Evolutionary conservation across 805 yeast species (phyloP).

Genomic region (Hanseniaspora occidentalis): DNA sequence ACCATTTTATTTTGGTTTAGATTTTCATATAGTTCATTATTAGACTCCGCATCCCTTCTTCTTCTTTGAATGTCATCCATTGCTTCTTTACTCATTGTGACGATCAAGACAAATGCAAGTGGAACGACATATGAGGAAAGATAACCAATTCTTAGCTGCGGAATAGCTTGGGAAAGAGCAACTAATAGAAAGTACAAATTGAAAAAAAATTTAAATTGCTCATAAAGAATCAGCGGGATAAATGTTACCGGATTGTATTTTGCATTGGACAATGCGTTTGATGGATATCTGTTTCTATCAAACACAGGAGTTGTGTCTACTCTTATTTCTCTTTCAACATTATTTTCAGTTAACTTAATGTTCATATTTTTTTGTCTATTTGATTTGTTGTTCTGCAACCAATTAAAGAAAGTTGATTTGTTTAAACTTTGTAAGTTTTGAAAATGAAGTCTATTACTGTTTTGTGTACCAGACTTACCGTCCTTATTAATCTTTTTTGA

Average conservation of each 20-base stretch:
- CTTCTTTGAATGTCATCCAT: slow-evolving; percentile 86
- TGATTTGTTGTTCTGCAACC: background rate
- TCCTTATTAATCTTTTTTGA: no score
- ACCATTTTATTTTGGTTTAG: slow-evolving; percentile 33
- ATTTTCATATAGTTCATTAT: slow-evolving; percentile 70
- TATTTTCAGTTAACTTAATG: slow-evolving; percentile 19
- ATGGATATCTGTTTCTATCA: slow-evolving; percentile 30
- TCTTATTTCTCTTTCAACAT: slow-evolving; percentile 29
- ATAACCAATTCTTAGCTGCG: slow-evolving; percentile 85
- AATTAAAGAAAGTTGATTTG: slow-evolving; percentile 1
- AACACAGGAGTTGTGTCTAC: slow-evolving; percentile 29
- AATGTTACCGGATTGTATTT: slow-evolving; percentile 83
- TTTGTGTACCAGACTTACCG: no score
- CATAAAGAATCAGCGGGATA: slow-evolving; percentile 78
- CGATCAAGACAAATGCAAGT: slow-evolving; percentile 77
- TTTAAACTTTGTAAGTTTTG: no score
- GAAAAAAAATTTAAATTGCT: slow-evolving; percentile 94
- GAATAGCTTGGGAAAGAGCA: slow-evolving; percentile 86
- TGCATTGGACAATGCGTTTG: slow-evolving; percentile 86
- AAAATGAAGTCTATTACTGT: no score
- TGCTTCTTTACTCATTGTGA: slow-evolving; percentile 94
- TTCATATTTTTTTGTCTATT: slow-evolving; percentile 3
- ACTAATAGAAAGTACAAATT: slow-evolving; percentile 85
- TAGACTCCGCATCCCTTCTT: slow-evolving; percentile 80
- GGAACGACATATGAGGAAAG: slow-evolving; percentile 90